phyloP scores from a whole-genome alignment of 1,139 yeast species.

The Taphrina betulina region DNA sequence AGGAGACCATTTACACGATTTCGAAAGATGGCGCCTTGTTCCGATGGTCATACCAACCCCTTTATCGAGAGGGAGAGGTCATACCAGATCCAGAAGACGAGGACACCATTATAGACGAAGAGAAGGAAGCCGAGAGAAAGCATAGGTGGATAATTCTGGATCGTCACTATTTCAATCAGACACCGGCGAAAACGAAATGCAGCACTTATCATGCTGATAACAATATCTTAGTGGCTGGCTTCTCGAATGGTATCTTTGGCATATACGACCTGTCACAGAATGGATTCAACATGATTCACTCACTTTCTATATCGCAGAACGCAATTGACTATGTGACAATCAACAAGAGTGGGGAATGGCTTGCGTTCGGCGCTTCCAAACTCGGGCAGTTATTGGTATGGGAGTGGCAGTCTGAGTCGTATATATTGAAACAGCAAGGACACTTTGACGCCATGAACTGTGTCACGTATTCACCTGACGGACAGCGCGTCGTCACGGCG shows the following conservation, averaged over 20 bases:
- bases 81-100: constrained; percentile 36
- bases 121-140: constrained; percentile 37
- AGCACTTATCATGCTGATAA: constrained; percentile 76
- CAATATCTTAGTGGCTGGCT: constrained; percentile 82
- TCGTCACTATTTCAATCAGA: constrained; percentile 68
- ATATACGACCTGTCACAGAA: constrained; percentile 75
- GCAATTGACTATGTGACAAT: constrained; percentile 78
- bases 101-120: constrained; percentile 4
- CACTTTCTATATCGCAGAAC: constrained; percentile 87
- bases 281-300: constrained; percentile 73
- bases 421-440: constrained; percentile 92
- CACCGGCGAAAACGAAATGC: constrained; percentile 68
- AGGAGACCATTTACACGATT: constrained; percentile 75
- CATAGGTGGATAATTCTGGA: constrained; percentile 75
- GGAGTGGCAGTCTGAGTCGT: constrained; percentile 98
- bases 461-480: constrained; percentile 89
- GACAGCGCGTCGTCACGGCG: constrained; percentile 86
- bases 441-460: constrained; percentile 89
- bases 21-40: constrained; percentile 94
- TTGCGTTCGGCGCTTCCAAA: constrained; percentile 88
- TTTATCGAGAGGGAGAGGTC: constrained; percentile 45
- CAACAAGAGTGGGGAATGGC: constrained; percentile 90
- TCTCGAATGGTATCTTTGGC: constrained; percentile 84
- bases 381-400: constrained; percentile 92
- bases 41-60: constrained; percentile 71